These are phyloP conservation scores for Neonectria hederae DNA, from an alignment of 2,329 filamentous ascomycete genomes.

Conservation along the genomic window DNA sequence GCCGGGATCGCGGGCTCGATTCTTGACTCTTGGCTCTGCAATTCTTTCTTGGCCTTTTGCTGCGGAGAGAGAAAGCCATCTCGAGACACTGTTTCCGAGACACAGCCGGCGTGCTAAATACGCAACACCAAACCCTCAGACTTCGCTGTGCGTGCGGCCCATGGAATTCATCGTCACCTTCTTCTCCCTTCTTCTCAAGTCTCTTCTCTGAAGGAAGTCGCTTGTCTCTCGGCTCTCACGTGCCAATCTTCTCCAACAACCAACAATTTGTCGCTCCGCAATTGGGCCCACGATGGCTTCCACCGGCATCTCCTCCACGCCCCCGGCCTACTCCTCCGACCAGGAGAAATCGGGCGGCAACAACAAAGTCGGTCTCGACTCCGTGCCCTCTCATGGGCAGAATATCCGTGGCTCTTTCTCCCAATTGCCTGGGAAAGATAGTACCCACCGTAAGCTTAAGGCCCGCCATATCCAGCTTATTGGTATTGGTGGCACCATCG, in stretches of 20 bases:
- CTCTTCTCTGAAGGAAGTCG: slow-evolving; percentile 32
- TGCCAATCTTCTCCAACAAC: not conserved
- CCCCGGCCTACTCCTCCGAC: slow-evolving; percentile 38
- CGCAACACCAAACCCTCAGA: not conserved
- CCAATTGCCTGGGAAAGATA: slow-evolving; percentile 13
- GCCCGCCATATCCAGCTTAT: slow-evolving; percentile 67
- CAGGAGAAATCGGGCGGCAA: slow-evolving; percentile 31
- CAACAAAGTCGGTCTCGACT: slow-evolving; percentile 9
- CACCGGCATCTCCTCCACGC: slow-evolving; percentile 31
- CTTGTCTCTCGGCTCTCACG: not conserved
- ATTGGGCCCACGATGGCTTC: slow-evolving; percentile 33
- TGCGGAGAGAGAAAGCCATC: not conserved
- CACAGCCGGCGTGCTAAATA: not conserved
- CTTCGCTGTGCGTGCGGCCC: slow-evolving; percentile 11
- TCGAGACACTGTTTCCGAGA: slow-evolving; percentile 8
- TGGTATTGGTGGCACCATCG: slow-evolving; percentile 72
- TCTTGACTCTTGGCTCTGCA: slow-evolving; percentile 6
- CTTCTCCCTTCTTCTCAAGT: slow-evolving; percentile 41
- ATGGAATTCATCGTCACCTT: slow-evolving; percentile 43
- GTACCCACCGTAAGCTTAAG: slow-evolving; percentile 63
- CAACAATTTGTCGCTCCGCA: not conserved
- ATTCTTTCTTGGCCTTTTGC: slow-evolving; percentile 4
- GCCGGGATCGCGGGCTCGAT: not conserved
- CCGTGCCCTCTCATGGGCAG: not conserved
- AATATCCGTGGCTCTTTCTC: slow-evolving; percentile 6